phyloP scores from a whole-genome alignment of 768 basidiomycete genomes.

The Podaxis sp. region DNA sequence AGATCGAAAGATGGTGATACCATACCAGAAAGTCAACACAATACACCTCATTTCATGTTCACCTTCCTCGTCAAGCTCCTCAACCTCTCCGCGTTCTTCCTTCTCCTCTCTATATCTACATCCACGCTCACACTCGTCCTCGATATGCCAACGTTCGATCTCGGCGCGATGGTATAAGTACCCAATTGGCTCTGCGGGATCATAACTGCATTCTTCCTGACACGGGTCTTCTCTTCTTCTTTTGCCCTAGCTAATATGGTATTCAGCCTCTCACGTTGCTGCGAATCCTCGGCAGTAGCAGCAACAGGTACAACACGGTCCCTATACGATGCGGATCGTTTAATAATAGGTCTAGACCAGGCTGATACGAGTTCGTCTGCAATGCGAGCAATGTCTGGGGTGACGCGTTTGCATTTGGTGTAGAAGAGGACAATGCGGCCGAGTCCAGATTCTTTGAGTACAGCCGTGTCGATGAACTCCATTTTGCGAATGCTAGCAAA shows the following conservation, averaged over 20 bases:
- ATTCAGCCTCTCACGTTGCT: slow-evolving; percentile 53
- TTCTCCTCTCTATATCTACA: slow-evolving; percentile 67
- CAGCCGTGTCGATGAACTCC: slow-evolving; percentile 86
- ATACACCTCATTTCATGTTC: slow-evolving; percentile 18
- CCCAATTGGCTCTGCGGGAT: slow-evolving; percentile 76
- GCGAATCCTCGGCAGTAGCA: slow-evolving; percentile 31
- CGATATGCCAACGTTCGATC: slow-evolving; percentile 44
- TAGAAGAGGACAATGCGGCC: slow-evolving; percentile 93
- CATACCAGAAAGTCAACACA: not conserved
- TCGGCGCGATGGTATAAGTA: slow-evolving; percentile 79
- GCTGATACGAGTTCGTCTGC: slow-evolving; percentile 80
- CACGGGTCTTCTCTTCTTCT: slow-evolving; percentile 62
- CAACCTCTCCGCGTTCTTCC: slow-evolving; percentile 70
- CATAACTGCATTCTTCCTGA: slow-evolving; percentile 75
- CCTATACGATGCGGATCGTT: slow-evolving; percentile 78
- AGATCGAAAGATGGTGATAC: not conserved
- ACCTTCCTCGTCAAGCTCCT: slow-evolving; percentile 56
- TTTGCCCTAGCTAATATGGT: slow-evolving; percentile 65
- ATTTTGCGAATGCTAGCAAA: slow-evolving; percentile 82
- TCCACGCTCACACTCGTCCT: slow-evolving; percentile 60
- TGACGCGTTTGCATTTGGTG: slow-evolving; percentile 90
- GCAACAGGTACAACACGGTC: slow-evolving; percentile 66
- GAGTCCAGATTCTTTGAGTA: slow-evolving; percentile 87
- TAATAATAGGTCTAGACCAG: slow-evolving; percentile 92
- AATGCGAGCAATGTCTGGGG: slow-evolving; percentile 71